Conservation (phyloP, 768 basidiomycete species). For the Arthromyces matolae region DNA sequence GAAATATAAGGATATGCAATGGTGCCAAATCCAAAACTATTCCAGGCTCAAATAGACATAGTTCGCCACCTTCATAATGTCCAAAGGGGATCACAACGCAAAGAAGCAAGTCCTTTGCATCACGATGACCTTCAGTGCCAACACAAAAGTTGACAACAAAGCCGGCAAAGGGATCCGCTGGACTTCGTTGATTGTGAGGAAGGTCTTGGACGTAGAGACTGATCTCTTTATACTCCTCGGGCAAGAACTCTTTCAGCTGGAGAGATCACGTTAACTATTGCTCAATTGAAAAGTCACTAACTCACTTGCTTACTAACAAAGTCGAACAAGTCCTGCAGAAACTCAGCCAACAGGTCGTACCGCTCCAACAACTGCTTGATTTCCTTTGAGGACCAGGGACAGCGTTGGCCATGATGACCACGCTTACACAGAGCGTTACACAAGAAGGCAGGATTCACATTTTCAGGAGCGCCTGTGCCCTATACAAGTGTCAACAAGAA, state of each 20-base stretch:
- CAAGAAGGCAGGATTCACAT: background rate
- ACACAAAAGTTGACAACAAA: background rate
- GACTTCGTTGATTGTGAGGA: background rate
- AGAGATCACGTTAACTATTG: background rate
- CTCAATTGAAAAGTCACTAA: background rate
- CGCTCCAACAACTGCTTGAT: background rate
- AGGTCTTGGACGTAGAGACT: background rate
- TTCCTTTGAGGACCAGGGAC: background rate
- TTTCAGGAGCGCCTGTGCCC: background rate
- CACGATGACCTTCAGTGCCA: background rate
- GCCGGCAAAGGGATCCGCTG: no score
- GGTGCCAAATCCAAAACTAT: background rate
- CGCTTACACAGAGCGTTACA: background rate
- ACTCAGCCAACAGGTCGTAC: background rate
- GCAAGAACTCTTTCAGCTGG: background rate
- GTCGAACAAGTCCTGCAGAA: background rate
- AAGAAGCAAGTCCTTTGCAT: background rate
- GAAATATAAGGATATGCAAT: background rate
- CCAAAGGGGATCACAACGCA: background rate
- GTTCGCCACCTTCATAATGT: background rate
- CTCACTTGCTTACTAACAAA: background rate
- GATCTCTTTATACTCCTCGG: background rate
- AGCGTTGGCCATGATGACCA: background rate
- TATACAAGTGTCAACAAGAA: background rate
- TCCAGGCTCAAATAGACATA: background rate